Conservation (phyloP, 495 filamentous ascomycete genomes). For the Xylaria bambusicola region DNA sequence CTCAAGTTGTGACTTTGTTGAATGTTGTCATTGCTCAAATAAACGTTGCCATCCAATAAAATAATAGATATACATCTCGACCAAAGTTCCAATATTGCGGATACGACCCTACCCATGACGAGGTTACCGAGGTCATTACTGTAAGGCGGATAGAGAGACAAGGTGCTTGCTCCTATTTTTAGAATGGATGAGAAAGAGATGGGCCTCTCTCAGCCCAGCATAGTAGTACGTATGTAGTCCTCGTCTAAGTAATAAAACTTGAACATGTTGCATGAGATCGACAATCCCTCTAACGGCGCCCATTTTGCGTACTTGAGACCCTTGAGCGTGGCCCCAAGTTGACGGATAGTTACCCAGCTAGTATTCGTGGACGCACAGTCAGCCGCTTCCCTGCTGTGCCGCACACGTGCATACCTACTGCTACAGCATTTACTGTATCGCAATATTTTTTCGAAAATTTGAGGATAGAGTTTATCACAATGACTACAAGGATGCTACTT, state of each 20-base stretch:
- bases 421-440: no score
- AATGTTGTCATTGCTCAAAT: no score
- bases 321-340: neutral
- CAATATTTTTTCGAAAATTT: no score
- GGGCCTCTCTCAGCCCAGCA: no score
- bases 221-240: neutral
- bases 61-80: neutral
- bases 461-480: no score
- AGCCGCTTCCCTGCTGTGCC: no score
- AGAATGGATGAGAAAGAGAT: neutral
- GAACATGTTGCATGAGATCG: neutral
- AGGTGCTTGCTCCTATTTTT: conserved; percentile 13
- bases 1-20: no score
- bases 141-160: neutral
- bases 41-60: neutral
- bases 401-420: no score
- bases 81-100: neutral
- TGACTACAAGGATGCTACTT: no score
- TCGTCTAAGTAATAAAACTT: conserved; percentile 7
- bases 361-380: no score
- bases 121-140: no score
- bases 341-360: no score
- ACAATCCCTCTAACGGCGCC: conserved; percentile 2
- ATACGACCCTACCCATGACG: neutral
- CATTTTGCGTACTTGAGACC: neutral